Conservation (phyloP, 2,329 filamentous ascomycete species). For the Cercospora citrullina region DNA sequence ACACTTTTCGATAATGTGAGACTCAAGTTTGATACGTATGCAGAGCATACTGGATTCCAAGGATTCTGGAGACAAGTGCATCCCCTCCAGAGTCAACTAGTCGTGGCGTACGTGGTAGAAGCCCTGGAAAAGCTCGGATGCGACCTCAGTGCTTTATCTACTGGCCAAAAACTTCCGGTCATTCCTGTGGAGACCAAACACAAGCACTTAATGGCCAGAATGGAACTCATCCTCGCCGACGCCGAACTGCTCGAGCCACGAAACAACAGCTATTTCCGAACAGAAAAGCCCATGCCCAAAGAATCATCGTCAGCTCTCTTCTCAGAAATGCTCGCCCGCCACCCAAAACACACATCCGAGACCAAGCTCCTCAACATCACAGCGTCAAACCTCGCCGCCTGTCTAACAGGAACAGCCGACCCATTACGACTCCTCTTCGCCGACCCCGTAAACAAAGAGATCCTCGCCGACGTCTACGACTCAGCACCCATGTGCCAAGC, state of each 20-base stretch:
- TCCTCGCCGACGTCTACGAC: conserved; percentile 16
- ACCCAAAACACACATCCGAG: conserved; percentile 16
- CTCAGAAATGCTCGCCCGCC: conserved; percentile 6
- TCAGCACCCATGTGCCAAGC: conserved; percentile 14
- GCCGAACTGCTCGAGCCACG: conserved; percentile 6
- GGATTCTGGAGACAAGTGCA: conserved; percentile 14
- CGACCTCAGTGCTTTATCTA: not conserved
- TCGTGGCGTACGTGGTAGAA: conserved; percentile 15
- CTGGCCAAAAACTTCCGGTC: conserved; percentile 5
- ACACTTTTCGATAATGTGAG: not conserved
- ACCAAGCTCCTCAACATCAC: conserved; percentile 15
- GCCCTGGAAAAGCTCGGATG: conserved; percentile 19
- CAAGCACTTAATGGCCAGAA: conserved; percentile 4
- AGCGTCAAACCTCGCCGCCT: conserved; percentile 12
- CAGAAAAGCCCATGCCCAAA: not conserved
- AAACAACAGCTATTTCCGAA: conserved; percentile 9
- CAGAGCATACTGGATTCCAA: conserved; percentile 5
- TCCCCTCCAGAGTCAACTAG: conserved; percentile 10
- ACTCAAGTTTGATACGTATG: not conserved
- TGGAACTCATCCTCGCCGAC: conserved; percentile 12
- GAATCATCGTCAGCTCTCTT: not conserved
- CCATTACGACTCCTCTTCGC: conserved; percentile 15
- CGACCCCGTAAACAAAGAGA: not conserved
- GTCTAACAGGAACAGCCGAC: conserved; percentile 8
- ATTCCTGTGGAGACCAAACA: conserved; percentile 7